Percentiles rank a stretch among this genome's conserved stretches.
Conservation (phyloP, 1,284 basidiomycete species). For the Inonotus hispidus region DNA sequence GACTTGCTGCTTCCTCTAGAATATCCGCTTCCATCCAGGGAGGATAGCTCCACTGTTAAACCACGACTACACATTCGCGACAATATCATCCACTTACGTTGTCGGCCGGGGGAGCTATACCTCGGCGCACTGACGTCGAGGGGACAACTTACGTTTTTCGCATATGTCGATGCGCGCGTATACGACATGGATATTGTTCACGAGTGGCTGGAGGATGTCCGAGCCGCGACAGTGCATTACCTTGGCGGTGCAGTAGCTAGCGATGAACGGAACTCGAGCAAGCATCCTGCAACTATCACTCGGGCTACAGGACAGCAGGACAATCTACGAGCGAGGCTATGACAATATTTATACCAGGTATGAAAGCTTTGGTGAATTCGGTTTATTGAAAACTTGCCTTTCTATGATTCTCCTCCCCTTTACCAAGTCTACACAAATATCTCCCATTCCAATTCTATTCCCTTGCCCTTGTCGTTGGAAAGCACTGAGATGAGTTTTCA, state of each 20-base stretch:
- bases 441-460: no score
- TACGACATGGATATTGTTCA: slow-evolving; percentile 12
- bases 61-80: slow-evolving; percentile 14
- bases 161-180: slow-evolving; percentile 20
- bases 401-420: no score
- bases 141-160: slow-evolving; percentile 19
- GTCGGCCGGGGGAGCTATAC: slow-evolving; percentile 44
- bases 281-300: no score
- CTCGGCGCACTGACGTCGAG: slow-evolving; percentile 31
- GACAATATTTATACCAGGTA: no score
- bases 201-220: slow-evolving; percentile 23
- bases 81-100: slow-evolving; percentile 29
- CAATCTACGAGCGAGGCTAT: no score
- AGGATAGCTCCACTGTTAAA: background rate
- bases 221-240: slow-evolving; percentile 22
- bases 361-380: no score
- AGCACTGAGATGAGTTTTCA: no score
- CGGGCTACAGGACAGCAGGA: no score
- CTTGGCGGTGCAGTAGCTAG: slow-evolving; percentile 10
- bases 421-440: no score
- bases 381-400: no score
- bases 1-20: slow-evolving; percentile 31
- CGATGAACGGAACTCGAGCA: background rate
- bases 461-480: no score
- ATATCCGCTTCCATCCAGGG: slow-evolving; percentile 17